Conservation (phyloP, 1,284 basidiomycete species). For the Sanghuangporus weigelae region DNA sequence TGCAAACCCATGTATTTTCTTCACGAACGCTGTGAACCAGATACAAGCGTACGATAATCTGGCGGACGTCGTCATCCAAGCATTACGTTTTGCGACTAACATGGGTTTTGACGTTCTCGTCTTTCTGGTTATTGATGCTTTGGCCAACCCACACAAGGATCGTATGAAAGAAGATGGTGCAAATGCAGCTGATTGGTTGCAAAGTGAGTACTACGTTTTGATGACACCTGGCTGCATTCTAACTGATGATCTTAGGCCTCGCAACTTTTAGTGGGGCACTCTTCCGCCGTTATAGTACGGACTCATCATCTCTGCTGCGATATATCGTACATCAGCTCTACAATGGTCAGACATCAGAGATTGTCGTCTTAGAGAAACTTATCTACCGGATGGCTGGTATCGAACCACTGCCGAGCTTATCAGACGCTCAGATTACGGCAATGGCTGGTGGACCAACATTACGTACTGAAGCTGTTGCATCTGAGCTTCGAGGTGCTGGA, state of each 20-base stretch:
- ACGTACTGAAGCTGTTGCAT: constrained; percentile 81
- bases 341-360: constrained; percentile 80
- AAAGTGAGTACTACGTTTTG: constrained; percentile 55
- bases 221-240: neutral
- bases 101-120: constrained; percentile 94
- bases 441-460: constrained; percentile 89
- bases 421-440: constrained; percentile 82
- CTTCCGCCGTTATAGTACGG: constrained; percentile 82
- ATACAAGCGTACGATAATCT: constrained; percentile 97
- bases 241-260: constrained; percentile 50
- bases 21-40: constrained; percentile 86
- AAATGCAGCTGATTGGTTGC: constrained; percentile 89
- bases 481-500: constrained; percentile 61
- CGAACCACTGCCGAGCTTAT: constrained; percentile 84
- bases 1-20: constrained; percentile 91
- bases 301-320: constrained; percentile 80
- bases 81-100: constrained; percentile 83
- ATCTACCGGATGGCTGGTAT: constrained; percentile 96
- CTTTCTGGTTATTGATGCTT: constrained; percentile 83
- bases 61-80: constrained; percentile 85
- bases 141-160: constrained; percentile 81
- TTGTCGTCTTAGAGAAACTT: constrained; percentile 87
- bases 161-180: constrained; percentile 92
- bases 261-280: constrained; percentile 92
- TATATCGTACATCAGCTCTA: constrained; percentile 91